phyloP scores from a whole-genome alignment of 352 stramenopile genomes.

The Globisporangium nodosum region DNA sequence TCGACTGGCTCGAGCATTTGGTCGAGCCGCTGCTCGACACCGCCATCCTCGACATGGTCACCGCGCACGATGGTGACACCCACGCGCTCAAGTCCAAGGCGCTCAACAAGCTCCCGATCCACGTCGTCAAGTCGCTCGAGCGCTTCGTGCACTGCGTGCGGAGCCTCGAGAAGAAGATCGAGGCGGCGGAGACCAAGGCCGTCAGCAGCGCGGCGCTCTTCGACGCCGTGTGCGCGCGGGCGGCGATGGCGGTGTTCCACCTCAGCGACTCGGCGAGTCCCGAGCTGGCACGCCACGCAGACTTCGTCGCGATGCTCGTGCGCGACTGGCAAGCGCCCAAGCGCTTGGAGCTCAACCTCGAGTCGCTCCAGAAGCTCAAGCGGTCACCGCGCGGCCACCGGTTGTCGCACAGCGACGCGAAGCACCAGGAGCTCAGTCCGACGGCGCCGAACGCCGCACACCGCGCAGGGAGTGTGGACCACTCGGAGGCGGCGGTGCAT shows the following conservation, averaged over 20 bases:
- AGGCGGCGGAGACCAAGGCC: slow-evolving; percentile 8
- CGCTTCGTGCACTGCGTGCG: slow-evolving; percentile 48
- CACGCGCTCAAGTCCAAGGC: slow-evolving; percentile 25
- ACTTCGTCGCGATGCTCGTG: slow-evolving; percentile 41
- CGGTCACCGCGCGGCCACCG: slow-evolving; percentile 10
- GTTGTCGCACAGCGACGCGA: slow-evolving; percentile 8
- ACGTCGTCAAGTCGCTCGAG: slow-evolving; percentile 51
- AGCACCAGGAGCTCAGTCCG: slow-evolving; percentile 5
- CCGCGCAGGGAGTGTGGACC: slow-evolving; percentile 2
- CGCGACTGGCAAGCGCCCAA: slow-evolving; percentile 56
- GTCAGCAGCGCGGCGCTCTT: slow-evolving; percentile 19
- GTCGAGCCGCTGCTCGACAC: slow-evolving; percentile 40
- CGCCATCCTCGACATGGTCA: slow-evolving; percentile 26
- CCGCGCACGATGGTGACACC: slow-evolving; percentile 12
- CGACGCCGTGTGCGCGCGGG: slow-evolving; percentile 41
- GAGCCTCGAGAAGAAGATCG: slow-evolving; percentile 31
- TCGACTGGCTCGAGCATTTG: slow-evolving; percentile 82
- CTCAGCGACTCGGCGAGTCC: slow-evolving; percentile 15
- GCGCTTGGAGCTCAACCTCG: slow-evolving; percentile 64
- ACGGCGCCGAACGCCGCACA: slow-evolving; percentile 1
- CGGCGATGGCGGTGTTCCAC: slow-evolving; percentile 67
- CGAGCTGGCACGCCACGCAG: slow-evolving; percentile 18
- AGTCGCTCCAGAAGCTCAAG: slow-evolving; percentile 50
- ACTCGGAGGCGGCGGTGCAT: background rate
- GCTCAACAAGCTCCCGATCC: slow-evolving; percentile 53